Conservation (phyloP, 1,284 basidiomycete genomes). For the Tremellales sp. region DNA sequence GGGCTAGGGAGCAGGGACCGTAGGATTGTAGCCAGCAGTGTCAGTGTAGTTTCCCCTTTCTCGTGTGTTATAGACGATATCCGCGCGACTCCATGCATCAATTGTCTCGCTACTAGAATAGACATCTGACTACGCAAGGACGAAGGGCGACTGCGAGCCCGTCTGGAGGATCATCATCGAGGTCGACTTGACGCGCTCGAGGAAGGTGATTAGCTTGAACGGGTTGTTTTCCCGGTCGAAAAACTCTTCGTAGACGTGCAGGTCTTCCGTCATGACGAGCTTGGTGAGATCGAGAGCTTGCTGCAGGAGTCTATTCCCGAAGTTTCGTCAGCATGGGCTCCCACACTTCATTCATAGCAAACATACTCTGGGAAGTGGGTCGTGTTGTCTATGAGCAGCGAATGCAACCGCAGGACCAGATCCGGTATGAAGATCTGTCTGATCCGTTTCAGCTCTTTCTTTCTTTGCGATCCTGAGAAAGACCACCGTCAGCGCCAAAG, state of each 20-base stretch:
- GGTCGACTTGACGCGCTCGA: slow-evolving; percentile 66
- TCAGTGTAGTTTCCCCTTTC: too few species aligned
- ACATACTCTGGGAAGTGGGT: slow-evolving; percentile 64
- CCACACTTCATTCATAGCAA: not conserved
- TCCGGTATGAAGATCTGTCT: slow-evolving; percentile 88
- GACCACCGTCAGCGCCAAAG: too few species aligned
- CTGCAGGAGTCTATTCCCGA: slow-evolving; percentile 66
- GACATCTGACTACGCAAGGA: not conserved
- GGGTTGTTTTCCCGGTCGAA: slow-evolving; percentile 55
- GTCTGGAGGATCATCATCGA: slow-evolving; percentile 64
- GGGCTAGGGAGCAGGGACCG: too few species aligned
- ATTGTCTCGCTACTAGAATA: not conserved
- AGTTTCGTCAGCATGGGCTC: not conserved
- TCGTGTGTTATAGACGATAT: too few species aligned
- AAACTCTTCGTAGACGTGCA: slow-evolving; percentile 85
- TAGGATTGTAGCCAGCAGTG: too few species aligned
- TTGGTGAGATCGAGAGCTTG: slow-evolving; percentile 72
- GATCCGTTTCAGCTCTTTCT: slow-evolving; percentile 69
- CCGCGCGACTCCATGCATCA: too few species aligned
- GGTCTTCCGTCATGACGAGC: slow-evolving; percentile 81
- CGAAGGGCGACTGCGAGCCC: slow-evolving; percentile 54
- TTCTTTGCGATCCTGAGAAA: slow-evolving; percentile 57
- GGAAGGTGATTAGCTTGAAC: slow-evolving; percentile 62
- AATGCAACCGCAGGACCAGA: slow-evolving; percentile 79
- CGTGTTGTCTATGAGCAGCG: slow-evolving; percentile 65